Evolutionary conservation across 176 grass and related monocot species (phyloP).

Genomic region (Saccharum officinarum): DNA sequence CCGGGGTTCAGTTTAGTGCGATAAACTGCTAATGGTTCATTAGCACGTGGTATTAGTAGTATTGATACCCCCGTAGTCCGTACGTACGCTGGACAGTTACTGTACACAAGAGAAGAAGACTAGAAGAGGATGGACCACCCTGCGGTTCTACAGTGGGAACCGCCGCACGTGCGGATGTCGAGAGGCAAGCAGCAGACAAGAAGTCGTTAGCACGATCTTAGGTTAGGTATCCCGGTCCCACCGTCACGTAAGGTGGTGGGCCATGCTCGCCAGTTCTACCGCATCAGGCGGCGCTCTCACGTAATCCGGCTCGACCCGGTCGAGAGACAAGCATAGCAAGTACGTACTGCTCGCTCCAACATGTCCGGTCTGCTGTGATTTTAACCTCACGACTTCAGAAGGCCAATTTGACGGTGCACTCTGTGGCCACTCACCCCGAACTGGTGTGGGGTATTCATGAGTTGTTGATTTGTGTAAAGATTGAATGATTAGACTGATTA

Average conservation of each 20-base stretch:
- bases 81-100: no score
- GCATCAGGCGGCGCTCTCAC: not conserved
- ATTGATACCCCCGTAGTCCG: no score
- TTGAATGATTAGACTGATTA: no score
- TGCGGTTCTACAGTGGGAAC: not conserved
- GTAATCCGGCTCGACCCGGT: not conserved
- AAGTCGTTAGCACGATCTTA: conserved; percentile 55
- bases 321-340: not conserved
- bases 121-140: no score
- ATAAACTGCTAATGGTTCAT: not conserved
- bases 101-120: no score
- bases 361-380: not conserved
- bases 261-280: not conserved
- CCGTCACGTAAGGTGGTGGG: not conserved
- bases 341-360: not conserved
- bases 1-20: not conserved
- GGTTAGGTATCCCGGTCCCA: conserved; percentile 30
- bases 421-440: not conserved
- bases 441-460: not conserved
- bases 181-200: conserved; percentile 34
- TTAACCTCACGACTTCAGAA: not conserved
- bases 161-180: conserved; percentile 27
- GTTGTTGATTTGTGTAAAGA: no score
- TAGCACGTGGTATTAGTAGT: no score
- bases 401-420: not conserved